These are phyloP conservation scores for Umbellularia californica DNA, from an alignment of 164 flowering plant species.

Conservation along the genomic window DNA sequence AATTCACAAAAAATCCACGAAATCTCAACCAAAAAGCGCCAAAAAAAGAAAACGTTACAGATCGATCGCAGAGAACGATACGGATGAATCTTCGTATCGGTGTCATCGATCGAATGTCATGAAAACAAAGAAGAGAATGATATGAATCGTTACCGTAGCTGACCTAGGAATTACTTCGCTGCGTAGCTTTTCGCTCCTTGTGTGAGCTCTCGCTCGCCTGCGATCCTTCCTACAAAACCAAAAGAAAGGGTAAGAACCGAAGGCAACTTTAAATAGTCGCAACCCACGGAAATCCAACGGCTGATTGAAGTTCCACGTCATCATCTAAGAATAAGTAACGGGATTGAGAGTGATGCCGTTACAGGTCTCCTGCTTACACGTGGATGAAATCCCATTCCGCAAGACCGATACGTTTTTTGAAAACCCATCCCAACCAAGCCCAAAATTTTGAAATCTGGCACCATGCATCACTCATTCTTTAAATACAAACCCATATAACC, in stretches of 20 bases:
- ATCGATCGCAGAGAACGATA: background rate
- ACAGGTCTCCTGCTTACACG: background rate
- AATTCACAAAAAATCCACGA: background rate
- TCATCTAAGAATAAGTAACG: background rate
- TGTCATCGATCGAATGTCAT: background rate
- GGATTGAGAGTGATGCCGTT: background rate
- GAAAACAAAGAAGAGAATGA: background rate
- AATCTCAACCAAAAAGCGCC: background rate
- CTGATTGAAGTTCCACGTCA: background rate
- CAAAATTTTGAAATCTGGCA: too few relatives aligned
- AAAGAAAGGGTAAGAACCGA: background rate
- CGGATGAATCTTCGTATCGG: background rate
- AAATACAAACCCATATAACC: too few relatives aligned
- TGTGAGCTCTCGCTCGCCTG: background rate
- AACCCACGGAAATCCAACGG: background rate
- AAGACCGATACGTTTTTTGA: background rate
- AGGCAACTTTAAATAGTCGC: background rate
- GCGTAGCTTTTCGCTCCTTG: background rate
- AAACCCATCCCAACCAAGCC: too few relatives aligned
- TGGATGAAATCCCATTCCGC: background rate
- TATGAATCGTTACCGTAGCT: background rate
- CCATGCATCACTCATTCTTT: too few relatives aligned
- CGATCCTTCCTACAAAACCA: background rate
- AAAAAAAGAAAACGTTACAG: background rate
- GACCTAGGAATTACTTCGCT: background rate